A percentile compares a stretch with the other conserved stretches of the same genome.
phyloP scores from a whole-genome alignment of 1,284 basidiomycete genomes.

The Omphalotus olearius region DNA sequence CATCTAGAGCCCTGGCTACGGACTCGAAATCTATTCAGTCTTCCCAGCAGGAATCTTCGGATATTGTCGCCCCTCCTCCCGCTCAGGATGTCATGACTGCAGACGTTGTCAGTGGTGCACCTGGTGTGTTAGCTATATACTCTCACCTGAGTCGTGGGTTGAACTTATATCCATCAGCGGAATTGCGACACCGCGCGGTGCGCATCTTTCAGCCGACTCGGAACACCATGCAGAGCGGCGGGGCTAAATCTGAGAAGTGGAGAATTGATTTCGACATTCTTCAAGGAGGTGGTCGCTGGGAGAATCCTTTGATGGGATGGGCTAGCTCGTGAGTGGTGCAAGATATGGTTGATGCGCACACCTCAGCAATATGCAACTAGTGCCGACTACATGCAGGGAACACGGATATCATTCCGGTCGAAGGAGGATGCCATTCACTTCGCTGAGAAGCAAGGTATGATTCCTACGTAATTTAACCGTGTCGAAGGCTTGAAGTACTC shows the following conservation, averaged over 20 bases:
- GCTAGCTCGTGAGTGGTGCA: constrained; percentile 75
- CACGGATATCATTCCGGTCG: constrained; percentile 80
- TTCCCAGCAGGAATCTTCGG: constrained; percentile 21
- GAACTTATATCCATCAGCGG: constrained; percentile 40
- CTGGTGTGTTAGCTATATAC: constrained; percentile 42
- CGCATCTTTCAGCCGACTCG: constrained; percentile 93
- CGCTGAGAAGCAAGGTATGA: constrained; percentile 84
- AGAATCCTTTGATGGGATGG: constrained; percentile 99
- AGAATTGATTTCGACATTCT: constrained; percentile 94
- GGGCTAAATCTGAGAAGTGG: constrained; percentile 86
- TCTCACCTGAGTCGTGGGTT: neutral
- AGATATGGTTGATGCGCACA: neutral
- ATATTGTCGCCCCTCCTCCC: constrained; percentile 33
- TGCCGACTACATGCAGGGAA: constrained; percentile 97
- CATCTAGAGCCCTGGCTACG: constrained; percentile 19
- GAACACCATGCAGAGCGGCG: constrained; percentile 94
- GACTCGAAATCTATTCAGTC: constrained; percentile 19
- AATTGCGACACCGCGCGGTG: constrained; percentile 84
- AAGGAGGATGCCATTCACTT: constrained; percentile 95
- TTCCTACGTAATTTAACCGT: neutral
- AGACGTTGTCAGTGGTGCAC: constrained; percentile 76
- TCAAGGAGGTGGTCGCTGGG: constrained; percentile 89
- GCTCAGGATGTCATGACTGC: constrained; percentile 64
- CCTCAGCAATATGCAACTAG: constrained; percentile 36
- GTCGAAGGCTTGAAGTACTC: constrained; percentile 1